Evolutionary conservation across 2,329 filamentous ascomycete species (phyloP).

Genomic region (Cercospora janseana): DNA sequence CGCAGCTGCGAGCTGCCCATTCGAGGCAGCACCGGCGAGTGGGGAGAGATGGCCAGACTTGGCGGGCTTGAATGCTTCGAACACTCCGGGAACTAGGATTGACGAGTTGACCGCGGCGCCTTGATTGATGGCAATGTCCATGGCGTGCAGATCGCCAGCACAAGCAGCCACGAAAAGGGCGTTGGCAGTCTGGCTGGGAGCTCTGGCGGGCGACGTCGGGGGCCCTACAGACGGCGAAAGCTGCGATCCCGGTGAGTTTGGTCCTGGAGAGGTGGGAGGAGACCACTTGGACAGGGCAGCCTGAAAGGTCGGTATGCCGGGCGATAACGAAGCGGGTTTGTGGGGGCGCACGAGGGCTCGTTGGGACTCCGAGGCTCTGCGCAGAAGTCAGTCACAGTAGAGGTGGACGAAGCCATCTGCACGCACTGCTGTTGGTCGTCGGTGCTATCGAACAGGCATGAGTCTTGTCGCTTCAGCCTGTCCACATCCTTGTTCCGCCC

Average conservation of each 20-base stretch:
- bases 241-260: constrained; percentile 29
- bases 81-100: constrained; percentile 31
- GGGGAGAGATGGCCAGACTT: constrained; percentile 36
- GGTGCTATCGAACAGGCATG: constrained; percentile 22
- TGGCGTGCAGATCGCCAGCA: constrained; percentile 32
- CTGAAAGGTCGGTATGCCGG: constrained; percentile 30
- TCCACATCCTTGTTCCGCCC: constrained; percentile 12
- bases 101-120: constrained; percentile 34
- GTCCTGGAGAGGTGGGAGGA: constrained; percentile 33
- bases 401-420: not conserved
- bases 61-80: constrained; percentile 37
- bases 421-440: constrained; percentile 6
- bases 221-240: constrained; percentile 16
- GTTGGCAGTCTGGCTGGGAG: constrained; percentile 24
- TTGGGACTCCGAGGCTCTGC: constrained; percentile 16
- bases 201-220: constrained; percentile 15
- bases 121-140: constrained; percentile 29
- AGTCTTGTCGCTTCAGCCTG: constrained; percentile 25
- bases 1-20: constrained; percentile 32
- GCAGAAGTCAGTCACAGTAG: constrained; percentile 14
- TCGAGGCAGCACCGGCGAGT: constrained; percentile 35
- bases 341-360: constrained; percentile 19
- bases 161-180: constrained; percentile 34
- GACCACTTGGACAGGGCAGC: constrained; percentile 34
- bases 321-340: constrained; percentile 24